Evolutionary conservation across 2,329 filamentous ascomycete species (phyloP), one percentile per base, ranked within the genome.

Genomic region (Fusarium odoratissimum): DNA sequence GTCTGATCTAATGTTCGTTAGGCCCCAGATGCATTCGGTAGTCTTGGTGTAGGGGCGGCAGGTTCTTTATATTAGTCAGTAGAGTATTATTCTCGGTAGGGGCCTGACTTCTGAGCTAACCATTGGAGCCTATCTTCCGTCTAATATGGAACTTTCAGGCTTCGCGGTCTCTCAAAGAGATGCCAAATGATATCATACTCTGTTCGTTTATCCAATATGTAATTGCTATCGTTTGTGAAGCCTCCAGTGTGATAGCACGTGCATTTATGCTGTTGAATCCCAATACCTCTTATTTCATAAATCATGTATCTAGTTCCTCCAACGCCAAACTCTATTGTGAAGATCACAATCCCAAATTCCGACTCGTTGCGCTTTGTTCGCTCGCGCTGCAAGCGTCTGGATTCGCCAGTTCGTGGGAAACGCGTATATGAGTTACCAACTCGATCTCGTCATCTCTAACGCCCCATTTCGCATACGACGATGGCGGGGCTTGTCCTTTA

Each of bases 371-470:
- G 1, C 25, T 55, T 31, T 42, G 51, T 14, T 42, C 51, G 21
- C 51, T 42, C 16, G 21, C 25, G 3, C 51, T 55, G 3, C 25
- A 23, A 30, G 25, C 37, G 4, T 55, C 51, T 1, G 51, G 37
- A 13, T 55, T 55, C 4, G 8, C 51, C 25, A 42, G 11, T 55
- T 55, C 51, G 25, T 55, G 51, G 6, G 51, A 55, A 19, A 55
- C 28, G 10, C 64, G 64, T 30, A 67, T 62, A 3, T 67, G 55
- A 5, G 64, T 67, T 2, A 67, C 64, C 13, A 67, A 37, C 14
- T 48, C 63, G 8, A 67, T 67, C 19, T 67, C 64, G 16, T 67
- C 64, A 17, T 67, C 64, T 16, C 63, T 21, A 1, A 67, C 31
- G 1, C 64, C 64, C 64, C 63, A 67, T 54, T 67, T 67, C 28